A percentile compares a stretch with the other conserved stretches of the same genome.
Conservation (phyloP, 345 rosid species). For the Gossypium raimondii region DNA sequence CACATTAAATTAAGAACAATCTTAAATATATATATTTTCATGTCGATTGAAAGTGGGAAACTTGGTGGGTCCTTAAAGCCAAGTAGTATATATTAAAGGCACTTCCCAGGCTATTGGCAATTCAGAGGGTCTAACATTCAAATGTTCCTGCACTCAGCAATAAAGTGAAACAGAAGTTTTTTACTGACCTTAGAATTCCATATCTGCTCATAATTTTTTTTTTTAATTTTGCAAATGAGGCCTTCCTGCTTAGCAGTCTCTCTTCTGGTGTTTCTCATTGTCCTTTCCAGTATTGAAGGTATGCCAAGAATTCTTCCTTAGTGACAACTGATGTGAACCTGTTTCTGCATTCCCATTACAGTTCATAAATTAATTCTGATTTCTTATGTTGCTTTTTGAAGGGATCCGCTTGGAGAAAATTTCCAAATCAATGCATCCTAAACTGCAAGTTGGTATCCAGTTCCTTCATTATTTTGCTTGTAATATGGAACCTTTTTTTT, state of each 20-base stretch:
- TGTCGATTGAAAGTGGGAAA: too few relatives aligned
- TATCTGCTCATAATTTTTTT: neutral
- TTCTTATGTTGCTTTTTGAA: neutral
- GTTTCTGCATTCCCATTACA: neutral
- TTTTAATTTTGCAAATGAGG: slow-evolving; percentile 4
- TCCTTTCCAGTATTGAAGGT: slow-evolving; percentile 14
- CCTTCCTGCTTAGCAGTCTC: slow-evolving; percentile 5
- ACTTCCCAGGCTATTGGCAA: neutral
- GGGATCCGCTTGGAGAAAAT: slow-evolving; percentile 14
- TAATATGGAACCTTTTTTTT: neutral
- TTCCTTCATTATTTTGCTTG: neutral
- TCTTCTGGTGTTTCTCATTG: slow-evolving; percentile 7
- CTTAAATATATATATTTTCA: neutral
- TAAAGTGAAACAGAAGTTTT: neutral
- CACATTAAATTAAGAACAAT: neutral
- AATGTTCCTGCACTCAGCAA: neutral
- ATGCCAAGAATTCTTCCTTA: neutral
- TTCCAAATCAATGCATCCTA: neutral
- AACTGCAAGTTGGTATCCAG: slow-evolving; percentile 6
- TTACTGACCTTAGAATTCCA: slow-evolving; percentile 2
- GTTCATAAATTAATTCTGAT: neutral
- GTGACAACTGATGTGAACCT: neutral
- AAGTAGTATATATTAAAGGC: neutral
- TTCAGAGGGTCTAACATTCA: neutral
- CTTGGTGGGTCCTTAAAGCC: too few relatives aligned